Base-by-base conservation (phyloP, 345 rosid species). In the Populus simonii region DNA sequence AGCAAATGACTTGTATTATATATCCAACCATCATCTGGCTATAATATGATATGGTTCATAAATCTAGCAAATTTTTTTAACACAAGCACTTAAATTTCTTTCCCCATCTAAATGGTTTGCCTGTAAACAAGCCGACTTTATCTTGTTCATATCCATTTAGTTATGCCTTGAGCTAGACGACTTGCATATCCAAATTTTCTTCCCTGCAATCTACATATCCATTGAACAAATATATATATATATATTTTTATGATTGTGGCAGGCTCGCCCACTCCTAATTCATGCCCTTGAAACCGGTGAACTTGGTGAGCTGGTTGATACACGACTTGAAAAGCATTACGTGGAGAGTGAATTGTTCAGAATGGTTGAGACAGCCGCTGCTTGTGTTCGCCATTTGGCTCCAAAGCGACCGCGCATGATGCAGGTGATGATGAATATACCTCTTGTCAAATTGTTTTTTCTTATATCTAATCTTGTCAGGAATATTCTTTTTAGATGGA, bases 301-400 rank as follows among this genome's bases (percentile, higher is more conserved):
- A 45, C 66, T 87, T 39, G 77, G 89, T 49, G 84, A 86, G 72
- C n/a, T 94, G 78, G 92, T 94, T 75, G 98, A 94, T 86, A 87
- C 90, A 22, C 80, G 91, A 39, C 94, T 96, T 13, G 86, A 82
- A 78, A 94, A 88, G 68, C 86, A 79, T 67, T 94, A 94, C 4
- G 93, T 89, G 51, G 97, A 96, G 85, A 74, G 82, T 51, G 94
- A 96, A 70, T 80, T 96, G 80, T 62, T 87, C 71, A 91, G 90
- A 75, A 96, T 96, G 99, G 81, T 91, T 8, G 97, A 94, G 87
- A 91, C 93, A 3, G 98, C 98, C 68, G 93, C 97, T 27, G 99
- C 99, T 39, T 96, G 99, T 78, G 90, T 94, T 51, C 93, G 98
- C 82, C 98, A 92, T 78, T 91, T 95, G 5, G 93, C 90, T 80